Evolutionary conservation across 768 basidiomycete genomes (phyloP), one percentile per base, ranked within the genome.

Genomic region (Cystoderma amianthinum): DNA sequence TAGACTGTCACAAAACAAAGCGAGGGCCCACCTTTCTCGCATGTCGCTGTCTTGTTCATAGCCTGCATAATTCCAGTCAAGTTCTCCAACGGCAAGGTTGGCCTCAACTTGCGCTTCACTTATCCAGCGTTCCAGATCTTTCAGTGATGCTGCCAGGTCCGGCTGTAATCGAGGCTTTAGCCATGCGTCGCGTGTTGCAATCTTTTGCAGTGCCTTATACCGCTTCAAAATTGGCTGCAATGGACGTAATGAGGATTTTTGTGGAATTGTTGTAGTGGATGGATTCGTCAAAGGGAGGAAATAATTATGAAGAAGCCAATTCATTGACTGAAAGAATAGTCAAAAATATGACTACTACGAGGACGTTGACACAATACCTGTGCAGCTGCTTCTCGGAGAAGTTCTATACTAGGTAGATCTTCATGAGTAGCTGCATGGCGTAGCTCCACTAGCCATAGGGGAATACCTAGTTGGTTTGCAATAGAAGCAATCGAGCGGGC

Each of bases 401-500:
- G 60, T 40, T 82, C 79, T 7, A 97, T 67, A 48, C 83, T 83
- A 0, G 95, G 96, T 10, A 98, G 64, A 45, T 95, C 90, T 54
- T 98, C 95, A 53, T 98, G 96, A 1, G 96, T 99, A 10, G 90
- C 89, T 19, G 91, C 89, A 64, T 98, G 96, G 30, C 96, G 74
- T 9, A 98, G 69, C 49, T 95, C 90, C 10, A 99, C 93, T 7
- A 98, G 69, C 83, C 87, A 93, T 0, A 72, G 63, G 0, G 96
- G 95, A 1, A 99, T 67, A 0, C 85, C 84, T 9, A 99, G 74
- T 53, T 94, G 88, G 2, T 72, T 67, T 1, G 95, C 92, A 46
- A 99, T 87, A 30, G 85, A 79, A 0, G 86, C 79, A 50, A 98
- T 97, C 2, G 96, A 85, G 16, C 93, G 73, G 2, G 96, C 95